phyloP scores from a whole-genome alignment of 441 rosid species.

The Aleurites moluccanus region DNA sequence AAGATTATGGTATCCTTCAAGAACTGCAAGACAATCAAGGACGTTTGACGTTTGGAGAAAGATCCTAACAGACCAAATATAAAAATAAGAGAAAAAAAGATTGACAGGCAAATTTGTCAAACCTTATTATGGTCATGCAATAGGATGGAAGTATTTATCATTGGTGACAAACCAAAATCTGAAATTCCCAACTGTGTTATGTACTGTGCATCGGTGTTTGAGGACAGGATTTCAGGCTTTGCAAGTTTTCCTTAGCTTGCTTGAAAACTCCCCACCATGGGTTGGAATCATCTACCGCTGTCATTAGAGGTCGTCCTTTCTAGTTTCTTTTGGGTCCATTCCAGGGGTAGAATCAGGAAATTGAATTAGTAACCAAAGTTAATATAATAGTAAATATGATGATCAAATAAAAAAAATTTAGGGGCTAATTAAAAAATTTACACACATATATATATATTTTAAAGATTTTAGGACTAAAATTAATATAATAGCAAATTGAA shows the following conservation, averaged over 20 bases:
- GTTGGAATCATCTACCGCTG: conserved; percentile 65
- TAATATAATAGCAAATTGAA: no score
- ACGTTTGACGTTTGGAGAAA: conserved; percentile 14
- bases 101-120: no score
- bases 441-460: no score
- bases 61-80: neutral
- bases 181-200: conserved; percentile 70
- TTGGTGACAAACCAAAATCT: conserved; percentile 78
- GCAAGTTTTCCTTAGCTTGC: conserved; percentile 70
- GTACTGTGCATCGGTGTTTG: conserved; percentile 81
- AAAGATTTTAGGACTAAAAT: no score
- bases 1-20: conserved; percentile 65
- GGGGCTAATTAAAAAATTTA: no score
- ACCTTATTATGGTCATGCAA: conserved; percentile 95
- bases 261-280: conserved; percentile 90
- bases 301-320: conserved; percentile 61
- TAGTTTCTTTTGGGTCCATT: conserved; percentile 54
- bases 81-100: neutral
- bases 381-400: no score
- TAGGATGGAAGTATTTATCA: conserved; percentile 75
- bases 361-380: no score
- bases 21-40: conserved; percentile 43
- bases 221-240: conserved; percentile 80
- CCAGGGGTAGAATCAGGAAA: no score
- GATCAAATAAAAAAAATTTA: no score